Evolutionary conservation across 2,329 filamentous ascomycete species (phyloP), one percentile per base, ranked within the genome.

Genomic region (Neoascochyta sp.): DNA sequence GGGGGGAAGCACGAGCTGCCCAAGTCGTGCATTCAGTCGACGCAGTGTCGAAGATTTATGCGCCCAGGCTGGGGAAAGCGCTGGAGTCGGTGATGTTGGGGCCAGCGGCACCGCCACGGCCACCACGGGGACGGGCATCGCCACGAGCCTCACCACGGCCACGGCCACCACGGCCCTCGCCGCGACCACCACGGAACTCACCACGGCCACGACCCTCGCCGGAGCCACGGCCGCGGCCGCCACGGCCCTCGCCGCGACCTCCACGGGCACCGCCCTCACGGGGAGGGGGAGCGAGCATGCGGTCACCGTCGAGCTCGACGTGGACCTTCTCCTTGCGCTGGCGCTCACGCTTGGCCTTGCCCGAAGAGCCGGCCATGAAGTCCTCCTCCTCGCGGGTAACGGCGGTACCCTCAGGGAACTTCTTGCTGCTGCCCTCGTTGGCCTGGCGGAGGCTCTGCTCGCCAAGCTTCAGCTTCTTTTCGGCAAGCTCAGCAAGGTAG

Each of bases 371-470:
- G 57, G 83, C 69, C 61, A 95, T 83, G 78, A 86, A 95, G 47
- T 64, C 61, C 53, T 83, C 80, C 54, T 87, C 80, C 32, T 77
- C 75, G 26, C 73, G 31, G 63, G 37, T 62, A 63, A 47, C 71
- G 43, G 73, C 68, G 74, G 89, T 93, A 64, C 87, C 88, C 57
- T 76, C 74, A 57, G 84, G 85, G 86, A 89, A 95, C 78, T 95
- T 92, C 79, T 92, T 90, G 75, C 87, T 86, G 73, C 74, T 77
- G 60, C 89, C 89, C 74, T 95, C 89, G 75, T 96, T 95, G 67
- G 90, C 73, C 74, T 88, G 81, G 71, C 92, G 90, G 61, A 87
- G 75, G 58, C 86, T 77, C 52, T 76, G 77, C 45, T 74, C 67
- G 52, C 73, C 75, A 38, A 90, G 77, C 47, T 78, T 76, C 47